These are phyloP conservation scores for Stachybotrys echinatus DNA, from an alignment of 2,329 filamentous ascomycete genomes.

Conservation along the genomic window DNA sequence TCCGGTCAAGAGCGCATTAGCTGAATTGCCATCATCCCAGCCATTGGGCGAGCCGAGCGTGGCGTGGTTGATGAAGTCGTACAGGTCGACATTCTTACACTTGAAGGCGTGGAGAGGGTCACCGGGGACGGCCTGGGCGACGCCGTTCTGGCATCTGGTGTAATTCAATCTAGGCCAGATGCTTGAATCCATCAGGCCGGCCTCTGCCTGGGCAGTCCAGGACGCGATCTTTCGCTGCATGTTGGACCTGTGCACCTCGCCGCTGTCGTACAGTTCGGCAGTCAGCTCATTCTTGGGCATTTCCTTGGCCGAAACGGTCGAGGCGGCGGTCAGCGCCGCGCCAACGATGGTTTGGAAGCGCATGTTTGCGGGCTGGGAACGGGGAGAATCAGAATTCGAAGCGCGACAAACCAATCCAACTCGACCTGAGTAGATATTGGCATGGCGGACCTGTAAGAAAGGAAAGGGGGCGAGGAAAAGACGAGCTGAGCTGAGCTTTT, in stretches of 20 bases:
- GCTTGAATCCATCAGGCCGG: neutral
- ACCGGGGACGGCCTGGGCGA: slow-evolving; percentile 37
- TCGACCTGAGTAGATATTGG: too few relatives aligned
- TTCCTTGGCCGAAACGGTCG: neutral
- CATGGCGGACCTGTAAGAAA: too few relatives aligned
- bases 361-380: too few relatives aligned
- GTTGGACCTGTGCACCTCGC: neutral
- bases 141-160: slow-evolving; percentile 34
- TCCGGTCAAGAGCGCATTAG: slow-evolving; percentile 17
- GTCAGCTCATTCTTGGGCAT: neutral
- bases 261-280: slow-evolving; percentile 1
- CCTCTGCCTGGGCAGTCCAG: neutral
- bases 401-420: too few relatives aligned
- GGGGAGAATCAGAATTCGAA: too few relatives aligned
- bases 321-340: neutral
- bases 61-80: slow-evolving; percentile 50
- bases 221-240: neutral
- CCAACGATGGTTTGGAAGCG: neutral
- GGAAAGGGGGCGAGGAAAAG: too few relatives aligned
- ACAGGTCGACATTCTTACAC: slow-evolving; percentile 44
- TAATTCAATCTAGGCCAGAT: slow-evolving; percentile 31
- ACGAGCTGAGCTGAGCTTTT: too few relatives aligned
- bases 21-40: slow-evolving; percentile 19
- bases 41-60: slow-evolving; percentile 33
- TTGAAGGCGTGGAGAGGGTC: slow-evolving; percentile 41